phyloP scores from a whole-genome alignment of 1,284 basidiomycete species.

The Wallemia hederae region DNA sequence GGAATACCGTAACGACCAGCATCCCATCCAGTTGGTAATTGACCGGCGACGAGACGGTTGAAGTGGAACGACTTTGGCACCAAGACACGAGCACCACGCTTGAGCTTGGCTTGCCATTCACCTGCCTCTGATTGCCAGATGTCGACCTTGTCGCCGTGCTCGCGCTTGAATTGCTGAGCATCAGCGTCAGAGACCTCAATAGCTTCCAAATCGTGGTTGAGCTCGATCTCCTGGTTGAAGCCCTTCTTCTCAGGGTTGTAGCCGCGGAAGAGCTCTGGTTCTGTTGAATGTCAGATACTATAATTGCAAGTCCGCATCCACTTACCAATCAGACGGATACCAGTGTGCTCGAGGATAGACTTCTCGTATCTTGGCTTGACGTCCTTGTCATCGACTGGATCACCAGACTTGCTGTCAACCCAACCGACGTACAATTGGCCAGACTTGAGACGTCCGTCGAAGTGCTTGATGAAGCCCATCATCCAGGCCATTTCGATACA shows the following conservation, averaged over 20 bases:
- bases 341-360: conserved; percentile 71
- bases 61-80: conserved; percentile 90
- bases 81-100: conserved; percentile 80
- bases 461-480: conserved; percentile 95
- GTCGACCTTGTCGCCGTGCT: conserved; percentile 90
- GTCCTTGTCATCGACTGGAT: conserved; percentile 97
- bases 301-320: conserved; percentile 2
- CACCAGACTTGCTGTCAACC: conserved; percentile 80
- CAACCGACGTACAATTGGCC: conserved; percentile 82
- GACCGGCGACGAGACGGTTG: conserved; percentile 76
- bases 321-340: conserved; percentile 75
- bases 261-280: conserved; percentile 86
- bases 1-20: conserved; percentile 90
- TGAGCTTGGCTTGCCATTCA: conserved; percentile 92
- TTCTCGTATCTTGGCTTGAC: conserved; percentile 79
- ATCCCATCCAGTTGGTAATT: conserved; percentile 89
- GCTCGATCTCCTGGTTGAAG: conserved; percentile 88
- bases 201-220: conserved; percentile 85
- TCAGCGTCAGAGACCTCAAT: conserved; percentile 75
- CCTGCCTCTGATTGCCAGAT: conserved; percentile 68
- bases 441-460: conserved; percentile 80
- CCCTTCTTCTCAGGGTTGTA: conserved; percentile 93
- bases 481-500: conserved; percentile 99
- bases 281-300: conserved; percentile 21
- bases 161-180: conserved; percentile 78